Evolutionary conservation across 257 asterid genomes (phyloP), one percentile per base, ranked within the genome.

Genomic region (Perilla frutescens): DNA sequence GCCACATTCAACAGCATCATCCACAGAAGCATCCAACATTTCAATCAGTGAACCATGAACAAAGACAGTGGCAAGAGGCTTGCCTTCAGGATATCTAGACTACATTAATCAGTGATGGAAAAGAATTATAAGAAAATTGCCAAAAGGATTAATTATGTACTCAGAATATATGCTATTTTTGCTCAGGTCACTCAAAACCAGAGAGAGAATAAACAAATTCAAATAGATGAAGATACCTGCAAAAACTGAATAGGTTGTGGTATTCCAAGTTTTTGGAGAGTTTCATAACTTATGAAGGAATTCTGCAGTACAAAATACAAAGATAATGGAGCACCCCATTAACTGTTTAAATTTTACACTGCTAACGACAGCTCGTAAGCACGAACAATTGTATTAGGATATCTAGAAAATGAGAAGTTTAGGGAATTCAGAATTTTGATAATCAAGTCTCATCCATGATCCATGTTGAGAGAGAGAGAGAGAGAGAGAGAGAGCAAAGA

Each of bases 11-110:
- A 95, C 76, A 74, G 91, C 92, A 80, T 95, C 99, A 87, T 92
- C 99, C 39, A 84, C 89, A 36, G 98, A 78, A 66, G 96, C 83
- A 85, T 92, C 97, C 88, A 95, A 65, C 96, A 95, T 95, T 78
- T 87, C 97, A 76, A 90, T 75, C 64, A 88, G 83, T 60, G 98
- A 92, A 62, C 92, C 88, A 76, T 89, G 98, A 65, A 75, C 92
- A 79, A 90, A 95, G 78, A 86, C 75, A 54, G 87, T 85, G 65
- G n/a, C 87, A 66, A 95, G 93, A 78, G 97, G 85, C 68, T 86
- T 88, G 36, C 96, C 99, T 70, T 89, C 99, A 59, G 98, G 92
- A 77, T 95, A 92, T 84, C 98, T 92, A 78, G 98, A 86, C 98
- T 92, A 84, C 61, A 76, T 68, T 75, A 71, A 69, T 67, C 41